Conservation (phyloP, 208 protist species). For the Acanthamoeba healyi region DNA sequence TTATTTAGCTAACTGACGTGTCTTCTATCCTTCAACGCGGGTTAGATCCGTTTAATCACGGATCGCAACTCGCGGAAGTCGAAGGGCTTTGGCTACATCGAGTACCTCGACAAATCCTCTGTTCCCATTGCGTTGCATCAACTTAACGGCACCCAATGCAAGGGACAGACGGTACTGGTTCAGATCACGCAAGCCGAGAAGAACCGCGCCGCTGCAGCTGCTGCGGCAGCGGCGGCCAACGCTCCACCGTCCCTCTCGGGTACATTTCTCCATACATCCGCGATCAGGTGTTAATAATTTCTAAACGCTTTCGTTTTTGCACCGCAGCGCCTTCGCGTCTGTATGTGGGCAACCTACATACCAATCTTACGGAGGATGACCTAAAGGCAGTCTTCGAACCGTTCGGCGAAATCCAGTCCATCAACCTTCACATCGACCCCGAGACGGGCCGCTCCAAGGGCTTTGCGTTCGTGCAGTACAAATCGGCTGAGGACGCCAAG, state of each 20-base stretch:
- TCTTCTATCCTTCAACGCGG: background rate
- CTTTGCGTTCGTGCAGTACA: conserved; percentile 83
- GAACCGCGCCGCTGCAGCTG: conserved; percentile 76
- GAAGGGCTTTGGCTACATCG: conserved; percentile 85
- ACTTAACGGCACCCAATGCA: conserved; percentile 76
- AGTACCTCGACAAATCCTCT: conserved; percentile 78
- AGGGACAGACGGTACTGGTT: conserved; percentile 82
- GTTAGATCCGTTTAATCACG: conserved; percentile 76
- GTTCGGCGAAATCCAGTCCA: conserved; percentile 80
- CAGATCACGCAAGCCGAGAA: conserved; percentile 84
- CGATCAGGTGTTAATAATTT: too few species aligned
- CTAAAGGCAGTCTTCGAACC: conserved; percentile 77
- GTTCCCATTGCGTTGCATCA: conserved; percentile 22
- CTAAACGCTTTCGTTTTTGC: background rate
- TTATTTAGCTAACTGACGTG: too few species aligned
- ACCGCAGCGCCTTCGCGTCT: conserved; percentile 63
- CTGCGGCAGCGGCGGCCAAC: conserved; percentile 9
- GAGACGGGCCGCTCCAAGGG: conserved; percentile 81
- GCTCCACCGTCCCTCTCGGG: conserved; percentile 5
- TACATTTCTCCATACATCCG: background rate
- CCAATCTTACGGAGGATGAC: conserved; percentile 84
- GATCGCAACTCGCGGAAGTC: conserved; percentile 81
- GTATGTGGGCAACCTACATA: conserved; percentile 84
- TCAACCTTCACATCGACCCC: conserved; percentile 78
- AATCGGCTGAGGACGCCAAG: conserved; percentile 84